Conservation (phyloP, 768 basidiomycete genomes). For the Cystobasidium tubakii region DNA sequence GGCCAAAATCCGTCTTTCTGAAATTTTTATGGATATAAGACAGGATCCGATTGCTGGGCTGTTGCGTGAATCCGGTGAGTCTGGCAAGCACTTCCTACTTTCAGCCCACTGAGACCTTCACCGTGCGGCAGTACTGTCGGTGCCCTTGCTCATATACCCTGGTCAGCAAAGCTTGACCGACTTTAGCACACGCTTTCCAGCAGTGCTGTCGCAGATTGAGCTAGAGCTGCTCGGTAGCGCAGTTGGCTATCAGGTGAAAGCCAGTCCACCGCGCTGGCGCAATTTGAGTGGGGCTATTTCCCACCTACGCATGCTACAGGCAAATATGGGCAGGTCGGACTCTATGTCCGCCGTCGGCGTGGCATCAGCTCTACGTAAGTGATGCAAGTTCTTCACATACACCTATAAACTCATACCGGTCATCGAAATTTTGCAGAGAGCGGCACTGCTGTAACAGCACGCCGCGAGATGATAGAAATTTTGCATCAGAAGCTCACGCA, state of each 20-base stretch:
- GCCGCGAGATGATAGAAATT: slow-evolving; percentile 77
- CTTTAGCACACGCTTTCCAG: slow-evolving; percentile 46
- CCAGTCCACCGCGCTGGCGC: slow-evolving; percentile 48
- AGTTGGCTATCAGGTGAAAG: slow-evolving; percentile 52
- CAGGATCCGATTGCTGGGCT: slow-evolving; percentile 86
- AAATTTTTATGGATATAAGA: slow-evolving; percentile 69
- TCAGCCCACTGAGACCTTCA: background rate
- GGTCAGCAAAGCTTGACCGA: slow-evolving; percentile 55
- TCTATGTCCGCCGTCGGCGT: slow-evolving; percentile 57
- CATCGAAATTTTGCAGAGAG: slow-evolving; percentile 34
- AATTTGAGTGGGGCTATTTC: slow-evolving; percentile 55
- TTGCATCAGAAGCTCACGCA: slow-evolving; percentile 65
- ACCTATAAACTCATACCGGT: too few species aligned
- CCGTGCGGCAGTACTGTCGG: slow-evolving; percentile 32
- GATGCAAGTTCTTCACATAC: background rate
- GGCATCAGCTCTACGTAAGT: slow-evolving; percentile 57
- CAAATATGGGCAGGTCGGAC: slow-evolving; percentile 65
- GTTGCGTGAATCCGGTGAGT: slow-evolving; percentile 79
- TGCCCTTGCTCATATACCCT: slow-evolving; percentile 77
- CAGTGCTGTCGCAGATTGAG: slow-evolving; percentile 44
- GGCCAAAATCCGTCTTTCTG: slow-evolving; percentile 70
- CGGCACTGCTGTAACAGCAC: slow-evolving; percentile 65
- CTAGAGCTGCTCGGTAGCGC: background rate
- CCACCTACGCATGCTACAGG: slow-evolving; percentile 71
- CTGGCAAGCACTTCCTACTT: background rate